Conservation (phyloP, 2,329 filamentous ascomycete species). For the Tolypocladium album region DNA sequence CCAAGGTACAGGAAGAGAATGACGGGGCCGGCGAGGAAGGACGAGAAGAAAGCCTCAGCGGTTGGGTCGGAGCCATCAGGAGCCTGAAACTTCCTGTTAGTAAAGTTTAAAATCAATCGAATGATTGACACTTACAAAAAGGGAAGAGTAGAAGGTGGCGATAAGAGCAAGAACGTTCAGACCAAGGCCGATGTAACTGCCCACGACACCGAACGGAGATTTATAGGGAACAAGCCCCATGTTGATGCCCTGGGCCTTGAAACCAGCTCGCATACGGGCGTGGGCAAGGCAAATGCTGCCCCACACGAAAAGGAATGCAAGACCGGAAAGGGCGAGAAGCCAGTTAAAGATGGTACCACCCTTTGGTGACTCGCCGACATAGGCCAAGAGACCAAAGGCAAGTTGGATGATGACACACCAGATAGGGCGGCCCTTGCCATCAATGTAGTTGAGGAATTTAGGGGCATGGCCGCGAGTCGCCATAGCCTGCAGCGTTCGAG, state of each 20-base stretch:
- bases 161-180: not conserved
- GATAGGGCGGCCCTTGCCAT: conserved; percentile 64
- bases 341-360: conserved; percentile 60
- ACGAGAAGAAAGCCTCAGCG: not conserved
- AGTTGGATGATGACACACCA: conserved; percentile 56
- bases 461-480: conserved; percentile 63
- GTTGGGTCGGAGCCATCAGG: not conserved
- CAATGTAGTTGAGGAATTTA: conserved; percentile 44
- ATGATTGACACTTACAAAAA: not conserved
- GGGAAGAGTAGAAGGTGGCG: not conserved
- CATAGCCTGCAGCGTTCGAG: conserved; percentile 71
- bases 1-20: not conserved
- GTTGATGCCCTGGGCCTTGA: not conserved
- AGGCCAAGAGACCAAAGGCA: conserved; percentile 57
- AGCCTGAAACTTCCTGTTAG: not conserved
- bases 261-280: conserved; percentile 58
- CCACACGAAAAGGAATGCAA: conserved; percentile 65
- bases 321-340: conserved; percentile 62
- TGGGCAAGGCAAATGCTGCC: conserved; percentile 68
- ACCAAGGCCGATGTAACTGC: not conserved
- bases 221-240: not conserved
- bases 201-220: not conserved
- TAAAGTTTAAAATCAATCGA: not conserved
- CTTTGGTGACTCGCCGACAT: conserved; percentile 46
- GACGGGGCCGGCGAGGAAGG: not conserved